Base-by-base conservation (phyloP, 2,329 filamentous ascomycete genomes). In the Ilyonectria destructans region DNA sequence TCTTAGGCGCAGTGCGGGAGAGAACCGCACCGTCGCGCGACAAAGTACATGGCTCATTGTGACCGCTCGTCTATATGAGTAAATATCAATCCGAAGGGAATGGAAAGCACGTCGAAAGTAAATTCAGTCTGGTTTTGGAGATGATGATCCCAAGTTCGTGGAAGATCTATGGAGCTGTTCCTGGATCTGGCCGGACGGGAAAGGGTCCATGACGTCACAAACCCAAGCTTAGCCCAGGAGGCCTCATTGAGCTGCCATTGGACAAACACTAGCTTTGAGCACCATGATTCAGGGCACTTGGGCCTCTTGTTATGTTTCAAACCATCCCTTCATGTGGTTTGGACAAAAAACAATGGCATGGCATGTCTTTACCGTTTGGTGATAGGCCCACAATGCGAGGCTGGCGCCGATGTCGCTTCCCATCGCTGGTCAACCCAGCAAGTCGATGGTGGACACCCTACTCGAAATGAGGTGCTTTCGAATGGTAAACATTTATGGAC, bases 11-110 rank as follows among this genome's bases (percentile, higher is more conserved):
- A 67, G 21, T 58, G 62, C 52, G 6, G 67, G 69, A 40, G 70
- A 71, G 8, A 74, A 33, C 52, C 74, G 68, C 46, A 71, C 21
- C 29, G 69, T 69, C 17, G 68, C 59, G 57, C 67, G 72, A 54
- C 63, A 68, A 31, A 77, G 17, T 52, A 66, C 68, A 57, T 70
- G 54, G 48, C 65, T 76, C 74, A 76, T 76, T 55, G 46, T 60
- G 58, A 6, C 15, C 48, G 37, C 13, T 46, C 26, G 33, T 65
- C 33, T 56, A 46, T 66, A n/a, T 29, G 19, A 8, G 57, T 5
- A 35, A 35, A 15, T 15, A 43, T 43, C 40, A 43, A 43, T 43
- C 40, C 21, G 3, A n/a, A 54, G 6, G n/a, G 5, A 9, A 35
- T 6, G 19, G 12, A 35, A 13, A n/a, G 7, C 9, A 35, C 17